Conservation (phyloP, 345 rosid genomes). For the Aquilaria sinensis region DNA sequence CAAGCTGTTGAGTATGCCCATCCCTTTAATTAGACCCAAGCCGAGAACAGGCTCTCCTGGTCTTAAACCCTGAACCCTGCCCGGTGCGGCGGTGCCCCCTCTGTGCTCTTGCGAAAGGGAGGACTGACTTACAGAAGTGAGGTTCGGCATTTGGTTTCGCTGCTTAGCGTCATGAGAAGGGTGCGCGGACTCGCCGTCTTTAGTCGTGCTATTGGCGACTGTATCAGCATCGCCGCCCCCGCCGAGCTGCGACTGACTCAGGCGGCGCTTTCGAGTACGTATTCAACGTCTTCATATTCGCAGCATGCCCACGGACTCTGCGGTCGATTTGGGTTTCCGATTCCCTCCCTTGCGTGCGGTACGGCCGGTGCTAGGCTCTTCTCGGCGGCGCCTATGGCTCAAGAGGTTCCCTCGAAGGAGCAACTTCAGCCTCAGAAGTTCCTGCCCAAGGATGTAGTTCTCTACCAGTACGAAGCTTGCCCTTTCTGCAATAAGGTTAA, state of each 20-base stretch:
- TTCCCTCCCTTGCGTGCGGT: constrained; percentile 31
- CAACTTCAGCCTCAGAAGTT: constrained; percentile 28
- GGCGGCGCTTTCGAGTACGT: constrained; percentile 26
- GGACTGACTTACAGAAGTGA: too few relatives aligned
- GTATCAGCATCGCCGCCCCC: constrained; percentile 23
- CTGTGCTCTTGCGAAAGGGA: too few relatives aligned
- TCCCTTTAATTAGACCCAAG: too few relatives aligned
- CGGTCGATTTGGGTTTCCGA: constrained; percentile 19
- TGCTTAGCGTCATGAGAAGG: constrained; percentile 41
- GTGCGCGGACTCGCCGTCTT: constrained; percentile 33
- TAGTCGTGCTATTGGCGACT: constrained; percentile 30
- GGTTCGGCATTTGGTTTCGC: neutral
- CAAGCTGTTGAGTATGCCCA: too few relatives aligned
- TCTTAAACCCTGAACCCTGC: too few relatives aligned
- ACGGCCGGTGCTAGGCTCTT: constrained; percentile 41
- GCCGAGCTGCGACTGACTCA: constrained; percentile 33
- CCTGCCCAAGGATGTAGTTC: constrained; percentile 58
- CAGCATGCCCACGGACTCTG: constrained; percentile 25
- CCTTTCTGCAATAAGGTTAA: constrained; percentile 96
- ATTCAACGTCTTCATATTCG: constrained; percentile 11
- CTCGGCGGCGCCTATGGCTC: constrained; percentile 41
- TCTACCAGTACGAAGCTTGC: constrained; percentile 95
- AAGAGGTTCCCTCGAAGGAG: constrained; percentile 69
- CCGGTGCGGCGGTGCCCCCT: too few relatives aligned
- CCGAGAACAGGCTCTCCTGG: too few relatives aligned